phyloP scores from a whole-genome alignment of 1,284 basidiomycete species.

The Trichosporon sp. region DNA sequence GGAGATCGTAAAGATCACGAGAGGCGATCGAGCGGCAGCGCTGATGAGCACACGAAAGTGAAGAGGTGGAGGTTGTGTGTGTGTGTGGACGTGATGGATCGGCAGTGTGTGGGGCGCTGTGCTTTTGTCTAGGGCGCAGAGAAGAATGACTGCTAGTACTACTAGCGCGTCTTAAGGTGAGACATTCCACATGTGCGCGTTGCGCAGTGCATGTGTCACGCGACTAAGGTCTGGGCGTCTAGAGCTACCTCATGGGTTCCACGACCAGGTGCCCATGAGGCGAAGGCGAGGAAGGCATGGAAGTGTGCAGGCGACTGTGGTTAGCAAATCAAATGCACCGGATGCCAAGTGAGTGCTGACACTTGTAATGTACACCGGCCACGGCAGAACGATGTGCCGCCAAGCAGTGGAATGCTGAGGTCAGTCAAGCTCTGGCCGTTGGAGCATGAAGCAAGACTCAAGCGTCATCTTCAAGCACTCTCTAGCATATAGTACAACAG shows the following conservation, averaged over 20 bases:
- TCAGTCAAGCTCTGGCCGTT: too few relatives aligned
- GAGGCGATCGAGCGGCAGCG: not conserved
- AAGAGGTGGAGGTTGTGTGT: not conserved
- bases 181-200: not conserved
- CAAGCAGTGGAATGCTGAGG: too few relatives aligned
- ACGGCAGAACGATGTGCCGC: too few relatives aligned
- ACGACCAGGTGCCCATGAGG: too few relatives aligned
- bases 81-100: not conserved
- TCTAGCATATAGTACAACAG: slow-evolving; percentile 15
- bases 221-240: not conserved
- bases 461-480: not conserved
- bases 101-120: not conserved
- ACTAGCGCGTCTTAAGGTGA: not conserved
- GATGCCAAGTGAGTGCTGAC: too few relatives aligned
- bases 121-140: not conserved
- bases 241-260: too few relatives aligned
- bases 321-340: too few relatives aligned
- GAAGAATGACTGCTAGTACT: not conserved
- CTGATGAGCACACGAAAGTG: not conserved
- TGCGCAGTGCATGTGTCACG: too few relatives aligned
- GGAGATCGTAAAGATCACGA: not conserved
- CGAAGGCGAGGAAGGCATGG: too few relatives aligned
- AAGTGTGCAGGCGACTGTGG: too few relatives aligned
- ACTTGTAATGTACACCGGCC: too few relatives aligned
- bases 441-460: too few relatives aligned